Base-by-base conservation (phyloP, 345 rosid species). In the Salix dunnii region DNA sequence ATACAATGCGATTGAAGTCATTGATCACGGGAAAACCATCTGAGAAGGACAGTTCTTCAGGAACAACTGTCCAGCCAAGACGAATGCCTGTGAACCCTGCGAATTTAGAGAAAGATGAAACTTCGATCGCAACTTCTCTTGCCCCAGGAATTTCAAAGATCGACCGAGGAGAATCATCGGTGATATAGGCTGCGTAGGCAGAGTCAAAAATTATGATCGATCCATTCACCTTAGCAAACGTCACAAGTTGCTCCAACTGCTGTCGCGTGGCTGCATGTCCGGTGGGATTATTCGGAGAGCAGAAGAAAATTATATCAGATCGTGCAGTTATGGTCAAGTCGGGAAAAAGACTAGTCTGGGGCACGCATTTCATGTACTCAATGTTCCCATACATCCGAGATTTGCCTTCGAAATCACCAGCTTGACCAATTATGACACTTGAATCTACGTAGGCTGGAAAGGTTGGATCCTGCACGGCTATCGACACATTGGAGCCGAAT, bases 401-500 rank as follows among this genome's bases (percentile, higher is more conserved):
- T 76, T 55, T 40, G 17, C 42, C 68, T 60, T 76, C 72, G 36
- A 67, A 75, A 75, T 51, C 66, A 36, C 72, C 78, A 51, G 72
- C 66, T 53, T 58, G 74, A 58, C 79, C 74, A 61, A 58, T 69
- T 58, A 76, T 76, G 11, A 76, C 46, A 42, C 74, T 76, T 60
- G 79, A 36, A 76, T 76, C 79, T 21, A 76, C 28, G 23, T 76
- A 68, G 20, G 74, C 92, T 72, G 92, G 92, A 58, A 89, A 89
- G 46, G 92, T 83, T 67, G 92, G 92, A 70, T 89, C 92, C 79
- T 89, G 92, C 58, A 83, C 92, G 40, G 92, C 88, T 73, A 85
- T 77, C 33, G 89, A 85, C 66, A 84, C 87, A 28, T 64, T 67
- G 36, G 92, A 81, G 38, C 92, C 92, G 14, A 87, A 71, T 7